phyloP scores from a whole-genome alignment of 1,284 basidiomycete species.

The Irpex sp. region DNA sequence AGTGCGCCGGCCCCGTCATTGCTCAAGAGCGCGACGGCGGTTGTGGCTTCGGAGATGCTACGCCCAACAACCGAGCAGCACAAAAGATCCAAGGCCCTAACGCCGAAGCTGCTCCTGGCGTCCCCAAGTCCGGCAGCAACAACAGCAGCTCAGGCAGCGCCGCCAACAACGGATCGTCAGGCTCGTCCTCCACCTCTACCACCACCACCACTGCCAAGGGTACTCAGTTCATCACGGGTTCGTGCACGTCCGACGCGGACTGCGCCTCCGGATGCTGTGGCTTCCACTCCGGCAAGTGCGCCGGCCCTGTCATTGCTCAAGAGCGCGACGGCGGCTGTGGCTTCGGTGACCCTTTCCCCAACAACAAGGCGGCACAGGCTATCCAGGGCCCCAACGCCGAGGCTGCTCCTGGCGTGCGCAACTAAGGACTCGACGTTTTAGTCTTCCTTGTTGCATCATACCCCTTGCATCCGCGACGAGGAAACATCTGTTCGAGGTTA shows the following conservation, averaged over 20 bases:
- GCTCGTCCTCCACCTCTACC: background rate
- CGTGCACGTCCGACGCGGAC: background rate
- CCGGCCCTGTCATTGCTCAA: background rate
- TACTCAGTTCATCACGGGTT: background rate
- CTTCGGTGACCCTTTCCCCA: background rate
- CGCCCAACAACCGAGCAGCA: background rate
- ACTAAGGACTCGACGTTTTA: background rate
- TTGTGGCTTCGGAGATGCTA: background rate
- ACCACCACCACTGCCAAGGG: background rate
- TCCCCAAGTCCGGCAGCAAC: background rate
- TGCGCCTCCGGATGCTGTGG: background rate
- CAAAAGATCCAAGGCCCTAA: background rate
- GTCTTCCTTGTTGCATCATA: background rate
- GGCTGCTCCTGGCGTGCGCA: background rate
- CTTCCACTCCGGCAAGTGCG: background rate
- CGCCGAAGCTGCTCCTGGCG: background rate
- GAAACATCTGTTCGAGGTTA: background rate
- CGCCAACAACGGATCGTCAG: background rate
- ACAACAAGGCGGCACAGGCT: background rate
- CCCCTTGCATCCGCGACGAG: background rate
- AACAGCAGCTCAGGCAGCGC: background rate
- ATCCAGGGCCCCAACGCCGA: background rate
- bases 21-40: background rate
- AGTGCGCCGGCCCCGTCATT: background rate
- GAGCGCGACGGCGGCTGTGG: conserved; percentile 1